These are phyloP conservation scores for Mortierella polycephala DNA, from an alignment of 371 early-diverging fungal species.

Conservation along the genomic window DNA sequence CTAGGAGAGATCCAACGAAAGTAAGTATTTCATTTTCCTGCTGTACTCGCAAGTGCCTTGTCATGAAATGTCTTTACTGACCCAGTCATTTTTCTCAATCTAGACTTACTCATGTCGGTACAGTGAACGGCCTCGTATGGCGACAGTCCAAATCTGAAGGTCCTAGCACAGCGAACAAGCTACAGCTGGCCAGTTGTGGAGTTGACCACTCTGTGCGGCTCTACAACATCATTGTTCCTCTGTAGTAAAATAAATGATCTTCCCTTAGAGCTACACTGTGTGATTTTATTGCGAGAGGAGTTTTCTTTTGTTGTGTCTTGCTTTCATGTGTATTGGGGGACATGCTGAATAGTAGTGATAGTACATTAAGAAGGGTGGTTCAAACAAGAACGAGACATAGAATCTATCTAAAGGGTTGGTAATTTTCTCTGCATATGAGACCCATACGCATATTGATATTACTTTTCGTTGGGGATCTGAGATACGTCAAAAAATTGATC, in stretches of 20 bases:
- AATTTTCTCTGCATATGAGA: not conserved
- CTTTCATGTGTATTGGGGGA: not conserved
- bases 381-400: not conserved
- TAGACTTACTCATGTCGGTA: constrained; percentile 70
- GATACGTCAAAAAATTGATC: constrained; percentile 51
- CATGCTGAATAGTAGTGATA: not conserved
- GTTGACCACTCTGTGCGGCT: constrained; percentile 82
- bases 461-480: constrained; percentile 24
- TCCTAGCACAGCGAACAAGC: constrained; percentile 1
- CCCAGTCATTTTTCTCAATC: constrained; percentile 7
- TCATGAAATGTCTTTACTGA: not conserved
- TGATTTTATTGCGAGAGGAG: too few species aligned
- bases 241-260: constrained; percentile 1
- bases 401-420: not conserved
- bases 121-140: constrained; percentile 76
- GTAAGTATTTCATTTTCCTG: constrained; percentile 46
- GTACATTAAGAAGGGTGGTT: not conserved
- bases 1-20: constrained; percentile 58
- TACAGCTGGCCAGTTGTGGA: constrained; percentile 77
- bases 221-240: constrained; percentile 57
- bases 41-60: not conserved
- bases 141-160: constrained; percentile 39
- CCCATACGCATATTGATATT: too few species aligned
- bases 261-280: too few species aligned
- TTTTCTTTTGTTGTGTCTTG: too few species aligned